Conservation (phyloP, 306 rosid genomes). For the Castanea mollissima region DNA sequence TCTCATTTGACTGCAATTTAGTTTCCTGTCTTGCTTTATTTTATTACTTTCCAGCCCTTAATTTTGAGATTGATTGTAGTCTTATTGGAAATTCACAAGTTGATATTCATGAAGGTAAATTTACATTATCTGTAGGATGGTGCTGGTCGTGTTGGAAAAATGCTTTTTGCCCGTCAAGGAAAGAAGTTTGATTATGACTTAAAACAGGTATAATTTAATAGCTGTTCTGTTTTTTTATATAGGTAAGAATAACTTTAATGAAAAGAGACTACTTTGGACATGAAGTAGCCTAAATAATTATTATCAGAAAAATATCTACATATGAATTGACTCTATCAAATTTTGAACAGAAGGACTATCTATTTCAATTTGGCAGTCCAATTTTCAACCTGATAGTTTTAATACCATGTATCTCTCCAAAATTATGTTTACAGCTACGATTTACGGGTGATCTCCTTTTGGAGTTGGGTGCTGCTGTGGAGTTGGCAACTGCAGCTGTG, state of each 20-base stretch:
- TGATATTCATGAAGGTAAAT: background rate
- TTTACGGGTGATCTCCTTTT: conserved; percentile 93
- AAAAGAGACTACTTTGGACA: too few relatives aligned
- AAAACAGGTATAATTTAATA: conserved; percentile 61
- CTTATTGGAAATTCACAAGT: conserved; percentile 12
- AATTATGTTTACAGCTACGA: conserved; percentile 57
- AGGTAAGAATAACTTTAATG: too few relatives aligned
- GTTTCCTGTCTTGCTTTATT: background rate
- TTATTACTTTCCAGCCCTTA: background rate
- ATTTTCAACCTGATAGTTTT: conserved; percentile 8
- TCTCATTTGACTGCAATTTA: background rate
- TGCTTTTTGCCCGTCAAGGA: conserved; percentile 96
- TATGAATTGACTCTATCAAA: too few relatives aligned
- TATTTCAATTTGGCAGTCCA: background rate
- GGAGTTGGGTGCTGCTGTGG: conserved; percentile 98
- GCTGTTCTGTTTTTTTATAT: background rate
- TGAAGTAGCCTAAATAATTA: too few relatives aligned
- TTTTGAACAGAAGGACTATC: too few relatives aligned
- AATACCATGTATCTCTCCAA: conserved; percentile 15
- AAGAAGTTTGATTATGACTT: conserved; percentile 96
- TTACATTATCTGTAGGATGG: conserved; percentile 61
- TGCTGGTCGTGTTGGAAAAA: conserved; percentile 98
- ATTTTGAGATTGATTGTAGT: background rate
- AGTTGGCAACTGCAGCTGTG: conserved; percentile 82
- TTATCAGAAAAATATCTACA: too few relatives aligned